phyloP scores from a whole-genome alignment of 306 rosid genomes.

The Abrus pulchellus region DNA sequence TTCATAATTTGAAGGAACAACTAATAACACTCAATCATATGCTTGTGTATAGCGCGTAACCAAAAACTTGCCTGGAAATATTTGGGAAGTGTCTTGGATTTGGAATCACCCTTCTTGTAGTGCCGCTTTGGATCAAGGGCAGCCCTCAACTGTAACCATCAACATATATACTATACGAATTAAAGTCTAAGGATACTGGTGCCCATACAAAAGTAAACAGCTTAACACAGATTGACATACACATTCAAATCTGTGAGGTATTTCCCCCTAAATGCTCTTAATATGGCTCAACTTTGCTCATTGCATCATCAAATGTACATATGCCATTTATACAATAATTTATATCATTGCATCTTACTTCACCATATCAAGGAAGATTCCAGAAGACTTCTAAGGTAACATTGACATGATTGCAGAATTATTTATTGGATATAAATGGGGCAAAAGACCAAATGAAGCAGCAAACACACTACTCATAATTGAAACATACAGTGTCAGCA shows the following conservation, averaged over 20 bases:
- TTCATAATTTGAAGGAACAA: slow-evolving; percentile 18
- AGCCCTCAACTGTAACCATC: slow-evolving; percentile 68
- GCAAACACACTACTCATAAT: not conserved
- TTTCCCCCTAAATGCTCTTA: not conserved
- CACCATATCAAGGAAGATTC: not conserved
- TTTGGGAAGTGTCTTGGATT: slow-evolving; percentile 66
- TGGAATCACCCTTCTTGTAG: slow-evolving; percentile 81
- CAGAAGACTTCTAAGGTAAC: not conserved
- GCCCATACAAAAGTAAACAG: not conserved
- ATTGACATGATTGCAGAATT: not conserved
- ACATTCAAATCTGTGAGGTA: not conserved
- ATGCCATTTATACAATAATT: not conserved
- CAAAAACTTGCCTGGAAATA: slow-evolving; percentile 80
- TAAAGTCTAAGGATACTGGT: slow-evolving; percentile 20
- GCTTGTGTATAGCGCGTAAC: not conserved
- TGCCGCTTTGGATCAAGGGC: slow-evolving; percentile 90
- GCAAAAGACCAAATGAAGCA: not conserved
- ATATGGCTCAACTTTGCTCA: not conserved
- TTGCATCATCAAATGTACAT: slow-evolving; percentile 1
- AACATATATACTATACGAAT: slow-evolving; percentile 12
- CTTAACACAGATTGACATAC: not conserved
- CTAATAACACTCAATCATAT: not conserved
- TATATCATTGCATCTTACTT: not conserved
- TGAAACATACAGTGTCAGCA: not conserved
- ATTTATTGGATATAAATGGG: not conserved